Evolutionary conservation across 208 protist genomes (phyloP), one percentile per base, ranked within the genome.

Genomic region (Wallacemonas sp.): DNA sequence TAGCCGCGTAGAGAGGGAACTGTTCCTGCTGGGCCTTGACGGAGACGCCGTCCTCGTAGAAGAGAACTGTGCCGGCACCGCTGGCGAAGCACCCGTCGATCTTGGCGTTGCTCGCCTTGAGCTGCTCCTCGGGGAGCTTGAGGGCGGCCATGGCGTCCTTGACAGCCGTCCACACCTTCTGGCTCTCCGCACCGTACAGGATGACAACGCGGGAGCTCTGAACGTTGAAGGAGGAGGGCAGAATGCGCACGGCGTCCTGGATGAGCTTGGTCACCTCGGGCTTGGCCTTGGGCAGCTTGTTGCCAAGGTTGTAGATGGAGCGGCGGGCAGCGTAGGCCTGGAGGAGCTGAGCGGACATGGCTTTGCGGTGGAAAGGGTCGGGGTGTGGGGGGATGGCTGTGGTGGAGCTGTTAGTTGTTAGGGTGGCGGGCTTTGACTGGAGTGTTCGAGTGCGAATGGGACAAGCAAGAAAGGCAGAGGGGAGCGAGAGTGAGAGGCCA

Each of bases 201-300:
- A 89, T 81, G 19, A 84, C 60, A 6, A 65, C 49, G n/a, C 79
- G 79, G 21, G 76, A 76, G 30, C 71, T 80, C 71, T 89, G 78
- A 41, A 74, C 69, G 60, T 89, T 85, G 67, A 89, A 89, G 39
- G 76, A 56, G 9, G 70, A 86, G 19, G 83, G 83, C 43, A 64
- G 69, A 32, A 74, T 48, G 19, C 76, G 78, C 24, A 81, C 63
- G 5, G 67, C 61, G 11, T 69, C 54, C 71, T 81, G 16, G 52
- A 89, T 79, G 34, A 68, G 38, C 30, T 68, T 66, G 26, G 65
- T 71, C 14, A 81, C 68, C 60, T 81, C 49, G 1, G 34, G 21
- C 17, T 77, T 21, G 43, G 68, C 23, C 23, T 70, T 55, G 11
- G 78, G 65, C 24, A 88, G 66, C 65, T 76, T 77, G 62, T 72